These are phyloP conservation scores for Ophiobolus disseminans DNA, from an alignment of 2,329 filamentous ascomycete species.

Conservation along the genomic window DNA sequence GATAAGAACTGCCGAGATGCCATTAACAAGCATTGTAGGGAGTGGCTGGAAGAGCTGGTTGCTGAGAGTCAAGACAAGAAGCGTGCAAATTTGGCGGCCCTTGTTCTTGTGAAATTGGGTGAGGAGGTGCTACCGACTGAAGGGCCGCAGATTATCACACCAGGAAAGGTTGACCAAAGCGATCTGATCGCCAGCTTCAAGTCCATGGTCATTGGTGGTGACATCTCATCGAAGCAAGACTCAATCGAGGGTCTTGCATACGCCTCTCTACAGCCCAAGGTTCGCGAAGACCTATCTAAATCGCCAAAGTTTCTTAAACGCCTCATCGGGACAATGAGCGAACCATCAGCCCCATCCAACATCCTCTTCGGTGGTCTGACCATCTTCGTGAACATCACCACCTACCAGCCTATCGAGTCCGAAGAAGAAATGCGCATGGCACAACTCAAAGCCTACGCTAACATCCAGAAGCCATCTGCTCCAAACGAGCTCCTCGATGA, in stretches of 20 bases:
- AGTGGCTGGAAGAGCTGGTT: slow-evolving; percentile 87
- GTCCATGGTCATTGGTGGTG: slow-evolving; percentile 68
- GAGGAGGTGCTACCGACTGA: slow-evolving; percentile 47
- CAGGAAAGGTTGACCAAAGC: slow-evolving; percentile 47
- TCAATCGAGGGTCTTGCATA: slow-evolving; percentile 93
- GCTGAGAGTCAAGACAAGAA: slow-evolving; percentile 70
- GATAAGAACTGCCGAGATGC: slow-evolving; percentile 81
- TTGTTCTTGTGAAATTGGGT: slow-evolving; percentile 64
- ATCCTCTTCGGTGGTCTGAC: slow-evolving; percentile 85
- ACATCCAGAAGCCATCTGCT: slow-evolving; percentile 71
- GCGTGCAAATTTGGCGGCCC: slow-evolving; percentile 59
- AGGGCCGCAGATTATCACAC: slow-evolving; percentile 40
- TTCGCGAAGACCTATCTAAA: slow-evolving; percentile 80
- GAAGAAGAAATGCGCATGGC: slow-evolving; percentile 93
- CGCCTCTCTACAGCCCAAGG: slow-evolving; percentile 80
- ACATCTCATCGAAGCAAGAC: slow-evolving; percentile 67
- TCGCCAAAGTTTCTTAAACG: slow-evolving; percentile 73
- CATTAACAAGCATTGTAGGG: slow-evolving; percentile 81
- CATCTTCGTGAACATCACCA: slow-evolving; percentile 83
- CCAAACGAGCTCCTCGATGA: slow-evolving; percentile 77
- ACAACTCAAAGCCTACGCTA: slow-evolving; percentile 92
- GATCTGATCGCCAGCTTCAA: slow-evolving; percentile 64
- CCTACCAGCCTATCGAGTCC: slow-evolving; percentile 76
- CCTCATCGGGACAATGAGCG: slow-evolving; percentile 68
- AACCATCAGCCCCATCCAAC: slow-evolving; percentile 55